Percentiles rank a stretch among this genome's conserved stretches.
Conservation (phyloP, 352 stramenopile species). For the Globisporangium echinulatum region DNA sequence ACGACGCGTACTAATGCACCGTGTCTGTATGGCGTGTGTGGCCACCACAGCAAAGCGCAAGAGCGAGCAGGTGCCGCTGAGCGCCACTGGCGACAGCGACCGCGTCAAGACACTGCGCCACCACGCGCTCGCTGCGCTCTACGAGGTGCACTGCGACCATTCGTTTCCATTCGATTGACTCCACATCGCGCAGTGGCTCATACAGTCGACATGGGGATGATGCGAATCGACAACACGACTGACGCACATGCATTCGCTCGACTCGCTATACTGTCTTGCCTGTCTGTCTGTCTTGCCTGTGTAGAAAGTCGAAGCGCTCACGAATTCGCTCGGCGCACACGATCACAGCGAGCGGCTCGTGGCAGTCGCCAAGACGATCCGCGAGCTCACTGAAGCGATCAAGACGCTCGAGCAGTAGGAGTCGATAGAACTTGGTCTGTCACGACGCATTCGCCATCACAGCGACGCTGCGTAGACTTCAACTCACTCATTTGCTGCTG, state of each 20-base stretch:
- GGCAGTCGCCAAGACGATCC: conserved; percentile 51
- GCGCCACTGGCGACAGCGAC: conserved; percentile 26
- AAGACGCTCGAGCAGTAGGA: conserved; percentile 23
- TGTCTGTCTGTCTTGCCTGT: not conserved
- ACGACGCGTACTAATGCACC: not conserved
- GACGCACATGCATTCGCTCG: not conserved
- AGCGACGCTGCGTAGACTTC: not conserved
- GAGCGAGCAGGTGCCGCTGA: conserved; percentile 20
- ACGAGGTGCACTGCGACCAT: conserved; percentile 71
- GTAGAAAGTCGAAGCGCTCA: conserved; percentile 73
- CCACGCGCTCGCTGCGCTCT: conserved; percentile 54
- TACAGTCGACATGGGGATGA: too few species aligned
- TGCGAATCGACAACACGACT: too few species aligned
- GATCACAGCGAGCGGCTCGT: conserved; percentile 58
- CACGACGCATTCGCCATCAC: not conserved
- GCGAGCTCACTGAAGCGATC: conserved; percentile 55
- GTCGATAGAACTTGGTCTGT: not conserved
- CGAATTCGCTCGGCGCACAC: conserved; percentile 38
- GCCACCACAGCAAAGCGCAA: conserved; percentile 40
- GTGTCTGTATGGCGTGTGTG: not conserved
- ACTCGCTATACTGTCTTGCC: conserved; percentile 6
- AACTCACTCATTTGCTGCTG: conserved; percentile 1
- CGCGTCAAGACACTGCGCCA: conserved; percentile 35
- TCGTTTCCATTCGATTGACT: conserved; percentile 27
- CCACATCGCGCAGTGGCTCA: not conserved